Base-by-base conservation (phyloP, 2,329 filamentous ascomycete species). In the Talaromyces sp. region DNA sequence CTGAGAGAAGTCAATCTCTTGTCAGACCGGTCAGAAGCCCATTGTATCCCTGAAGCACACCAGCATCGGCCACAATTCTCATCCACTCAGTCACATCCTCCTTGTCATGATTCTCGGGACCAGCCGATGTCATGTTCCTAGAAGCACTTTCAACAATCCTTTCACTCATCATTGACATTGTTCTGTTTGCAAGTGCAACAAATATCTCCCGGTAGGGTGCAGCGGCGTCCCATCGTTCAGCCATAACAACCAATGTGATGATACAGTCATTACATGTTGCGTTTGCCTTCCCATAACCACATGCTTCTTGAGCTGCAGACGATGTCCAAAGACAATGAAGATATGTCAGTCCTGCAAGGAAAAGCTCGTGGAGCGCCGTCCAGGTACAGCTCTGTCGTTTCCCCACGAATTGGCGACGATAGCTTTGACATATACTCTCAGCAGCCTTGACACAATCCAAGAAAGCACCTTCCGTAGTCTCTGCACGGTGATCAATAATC, bases 311-410 rank as follows among this genome's bases (percentile, higher is more conserved):
- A 0, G 66, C 69, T 0, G 66, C 63, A 2, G 71, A 52, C 2
- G 72, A 74, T 19, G 67, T 70, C 76, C 75, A 77, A 3, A 78
- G 71, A 56, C 75, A 78, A 65, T 78, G 72, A 2, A 75, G 68
- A 65, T 72, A 73, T 13, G 70, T 73, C 62, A 73, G 54, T 27
- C 71, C 72, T 0, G 67, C 72, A 1, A 73, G 67, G 56, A 73
- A 73, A 17, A 73, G 58, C 7, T 35, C 31, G 54, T 73, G 70
- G 2, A 73, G 59, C 0, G 67, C 56, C 7, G 58, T 61, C 72
- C 72, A 73, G 3, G 72, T 73, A 62, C 67, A 68, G 11, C 45
- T 69, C 3, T 66, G 47, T 5, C 59, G 43, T 22, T 37, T 67
- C 13, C 68, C 67, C 25, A 71, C 25, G 33, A 62, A 71, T 25